Percentiles rank a stretch among this genome's conserved stretches.
Evolutionary conservation across 1,139 yeast species (phyloP).

Genomic region (Nakaseomyces bracarensis): DNA sequence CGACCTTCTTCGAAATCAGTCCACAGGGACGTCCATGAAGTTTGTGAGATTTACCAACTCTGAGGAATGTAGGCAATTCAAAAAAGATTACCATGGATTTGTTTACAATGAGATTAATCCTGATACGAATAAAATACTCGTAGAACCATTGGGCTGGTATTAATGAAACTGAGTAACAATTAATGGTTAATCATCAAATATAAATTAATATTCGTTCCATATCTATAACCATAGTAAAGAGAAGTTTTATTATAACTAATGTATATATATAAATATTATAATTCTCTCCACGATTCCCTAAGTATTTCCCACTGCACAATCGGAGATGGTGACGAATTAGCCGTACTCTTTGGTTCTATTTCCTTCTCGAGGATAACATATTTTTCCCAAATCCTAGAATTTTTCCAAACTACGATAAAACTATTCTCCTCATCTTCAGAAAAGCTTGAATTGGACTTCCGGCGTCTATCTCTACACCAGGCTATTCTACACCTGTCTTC

Average conservation of each 20-base stretch:
- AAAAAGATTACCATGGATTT: conserved; percentile 27
- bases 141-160: neutral
- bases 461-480: conserved; percentile 24
- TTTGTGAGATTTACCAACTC: conserved; percentile 23
- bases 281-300: conserved; percentile 65
- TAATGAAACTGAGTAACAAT: too few species aligned
- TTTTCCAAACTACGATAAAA: conserved; percentile 74
- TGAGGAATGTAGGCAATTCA: conserved; percentile 22
- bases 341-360: conserved; percentile 6
- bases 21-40: conserved; percentile 17
- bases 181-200: too few species aligned
- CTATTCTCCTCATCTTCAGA: conserved; percentile 36
- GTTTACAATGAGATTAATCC: neutral
- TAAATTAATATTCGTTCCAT: neutral
- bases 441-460: conserved; percentile 11
- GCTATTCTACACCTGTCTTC: conserved; percentile 29
- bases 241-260: neutral
- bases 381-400: conserved; percentile 74
- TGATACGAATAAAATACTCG: neutral
- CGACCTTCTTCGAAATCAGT: conserved; percentile 20
- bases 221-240: neutral
- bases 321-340: conserved; percentile 10
- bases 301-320: conserved; percentile 46
- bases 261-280: neutral
- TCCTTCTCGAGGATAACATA: conserved; percentile 55